These are phyloP conservation scores for Debaryomyces coudertii DNA, from an alignment of 1,139 yeast genomes.

Conservation along the genomic window DNA sequence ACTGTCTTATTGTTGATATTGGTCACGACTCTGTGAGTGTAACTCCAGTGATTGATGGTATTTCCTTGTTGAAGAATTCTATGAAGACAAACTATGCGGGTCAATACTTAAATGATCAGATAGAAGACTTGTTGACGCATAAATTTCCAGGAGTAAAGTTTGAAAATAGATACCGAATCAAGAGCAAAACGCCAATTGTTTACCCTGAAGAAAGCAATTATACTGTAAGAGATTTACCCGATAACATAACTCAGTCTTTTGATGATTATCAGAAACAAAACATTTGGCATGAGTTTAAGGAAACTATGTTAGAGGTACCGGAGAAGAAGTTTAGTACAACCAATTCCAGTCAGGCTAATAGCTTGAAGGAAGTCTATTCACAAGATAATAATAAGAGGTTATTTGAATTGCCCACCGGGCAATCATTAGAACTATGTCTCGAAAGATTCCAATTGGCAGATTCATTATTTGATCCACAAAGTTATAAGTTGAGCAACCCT, in stretches of 20 bases:
- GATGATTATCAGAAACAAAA: slow-evolving; percentile 38
- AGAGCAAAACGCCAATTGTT: slow-evolving; percentile 36
- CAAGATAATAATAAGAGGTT: slow-evolving; percentile 47
- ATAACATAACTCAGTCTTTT: slow-evolving; percentile 41
- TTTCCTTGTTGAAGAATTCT: slow-evolving; percentile 74
- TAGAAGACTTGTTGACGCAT: slow-evolving; percentile 30
- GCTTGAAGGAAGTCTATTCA: slow-evolving; percentile 32
- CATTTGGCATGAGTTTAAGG: slow-evolving; percentile 65
- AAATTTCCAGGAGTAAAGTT: slow-evolving; percentile 20
- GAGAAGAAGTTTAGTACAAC: slow-evolving; percentile 38
- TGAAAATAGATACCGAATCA: slow-evolving; percentile 31
- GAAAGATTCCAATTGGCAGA: slow-evolving; percentile 77
- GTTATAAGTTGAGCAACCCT: slow-evolving; percentile 36
- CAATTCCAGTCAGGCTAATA: slow-evolving; percentile 20
- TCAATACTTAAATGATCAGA: slow-evolving; percentile 53
- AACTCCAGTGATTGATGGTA: slow-evolving; percentile 93
- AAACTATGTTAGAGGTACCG: slow-evolving; percentile 60
- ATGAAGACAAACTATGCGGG: slow-evolving; percentile 73
- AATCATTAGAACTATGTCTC: slow-evolving; percentile 39
- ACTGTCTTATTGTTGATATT: slow-evolving; percentile 88
- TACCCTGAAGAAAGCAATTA: slow-evolving; percentile 40
- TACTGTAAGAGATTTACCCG: slow-evolving; percentile 32
- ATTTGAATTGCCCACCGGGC: slow-evolving; percentile 82
- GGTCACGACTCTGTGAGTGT: slow-evolving; percentile 86
- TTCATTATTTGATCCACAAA: slow-evolving; percentile 67